Percentiles rank a stretch among this genome's conserved stretches.
Evolutionary conservation across 2,329 filamentous ascomycete genomes (phyloP).

Genomic region (Nectriaceae sp.): DNA sequence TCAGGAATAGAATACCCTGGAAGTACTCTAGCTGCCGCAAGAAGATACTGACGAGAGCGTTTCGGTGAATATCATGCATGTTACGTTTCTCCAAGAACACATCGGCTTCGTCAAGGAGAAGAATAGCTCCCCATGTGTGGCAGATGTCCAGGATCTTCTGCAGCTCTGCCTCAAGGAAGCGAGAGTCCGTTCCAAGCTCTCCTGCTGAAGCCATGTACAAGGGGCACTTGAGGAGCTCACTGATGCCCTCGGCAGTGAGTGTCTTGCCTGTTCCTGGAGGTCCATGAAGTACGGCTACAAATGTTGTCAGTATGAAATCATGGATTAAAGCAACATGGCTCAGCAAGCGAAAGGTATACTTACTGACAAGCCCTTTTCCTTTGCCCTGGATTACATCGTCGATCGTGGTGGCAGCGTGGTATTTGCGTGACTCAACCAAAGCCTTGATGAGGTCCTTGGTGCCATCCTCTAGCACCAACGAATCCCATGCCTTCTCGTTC

Average conservation of each 20-base stretch:
- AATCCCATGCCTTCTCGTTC: conserved; percentile 82
- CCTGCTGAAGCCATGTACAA: conserved; percentile 83
- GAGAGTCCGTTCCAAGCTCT: conserved; percentile 77
- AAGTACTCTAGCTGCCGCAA: conserved; percentile 87
- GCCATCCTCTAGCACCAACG: conserved; percentile 68
- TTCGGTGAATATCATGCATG: conserved; percentile 81
- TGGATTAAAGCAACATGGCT: background rate
- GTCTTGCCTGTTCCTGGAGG: conserved; percentile 89
- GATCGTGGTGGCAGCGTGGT: conserved; percentile 77
- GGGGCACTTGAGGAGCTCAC: conserved; percentile 78
- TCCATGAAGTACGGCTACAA: conserved; percentile 70
- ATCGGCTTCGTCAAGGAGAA: conserved; percentile 84
- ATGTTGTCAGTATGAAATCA: conserved; percentile 16
- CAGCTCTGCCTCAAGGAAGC: conserved; percentile 72
- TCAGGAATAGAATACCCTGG: conserved; percentile 86
- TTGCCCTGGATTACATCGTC: conserved; percentile 84
- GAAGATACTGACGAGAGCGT: conserved; percentile 85
- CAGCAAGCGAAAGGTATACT: conserved; percentile 21
- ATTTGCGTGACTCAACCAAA: conserved; percentile 81
- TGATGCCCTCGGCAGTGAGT: conserved; percentile 83
- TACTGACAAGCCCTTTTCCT: conserved; percentile 77
- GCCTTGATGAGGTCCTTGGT: conserved; percentile 70
- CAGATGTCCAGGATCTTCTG: conserved; percentile 86
- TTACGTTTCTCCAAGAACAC: conserved; percentile 83
- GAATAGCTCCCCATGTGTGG: conserved; percentile 81